Percentiles rank a stretch among this genome's conserved stretches.
Conservation (phyloP, 2,329 filamentous ascomycete species). For the Sarocladium brachiariae region DNA sequence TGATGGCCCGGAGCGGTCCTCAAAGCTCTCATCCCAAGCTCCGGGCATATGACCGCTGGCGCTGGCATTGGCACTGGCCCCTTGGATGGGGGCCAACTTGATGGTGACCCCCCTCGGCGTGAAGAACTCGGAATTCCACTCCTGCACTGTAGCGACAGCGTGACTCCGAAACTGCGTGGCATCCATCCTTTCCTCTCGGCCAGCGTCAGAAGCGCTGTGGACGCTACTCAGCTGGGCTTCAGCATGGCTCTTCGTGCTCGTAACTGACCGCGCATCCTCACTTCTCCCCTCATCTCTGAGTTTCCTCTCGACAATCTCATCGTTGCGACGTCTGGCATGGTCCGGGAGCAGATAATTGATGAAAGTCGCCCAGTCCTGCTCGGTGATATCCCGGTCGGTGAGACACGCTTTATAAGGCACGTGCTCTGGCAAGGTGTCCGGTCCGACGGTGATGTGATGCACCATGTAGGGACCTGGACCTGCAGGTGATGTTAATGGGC, state of each 20-base stretch:
- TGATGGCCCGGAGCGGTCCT: slow-evolving; percentile 12
- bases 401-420: slow-evolving; percentile 32
- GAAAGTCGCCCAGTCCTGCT: slow-evolving; percentile 54
- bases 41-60: slow-evolving; percentile 16
- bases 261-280: slow-evolving; percentile 16
- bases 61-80: neutral
- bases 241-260: slow-evolving; percentile 22
- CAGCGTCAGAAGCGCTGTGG: slow-evolving; percentile 19
- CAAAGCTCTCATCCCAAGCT: slow-evolving; percentile 15
- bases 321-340: slow-evolving; percentile 36
- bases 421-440: slow-evolving; percentile 31
- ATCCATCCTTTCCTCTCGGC: slow-evolving; percentile 1
- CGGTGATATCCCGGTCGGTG: slow-evolving; percentile 31
- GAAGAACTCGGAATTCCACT: slow-evolving; percentile 55
- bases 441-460: slow-evolving; percentile 28
- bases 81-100: slow-evolving; percentile 21
- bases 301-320: slow-evolving; percentile 35
- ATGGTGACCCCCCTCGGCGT: slow-evolving; percentile 40
- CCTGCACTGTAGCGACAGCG: slow-evolving; percentile 33
- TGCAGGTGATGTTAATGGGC: slow-evolving; percentile 30
- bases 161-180: slow-evolving; percentile 17
- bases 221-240: slow-evolving; percentile 36
- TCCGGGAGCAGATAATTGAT: slow-evolving; percentile 48
- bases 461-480: slow-evolving; percentile 26
- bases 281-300: slow-evolving; percentile 31